Evolutionary conservation across 495 filamentous ascomycete genomes (phyloP).

Genomic region (Penicillium samsonianum): DNA sequence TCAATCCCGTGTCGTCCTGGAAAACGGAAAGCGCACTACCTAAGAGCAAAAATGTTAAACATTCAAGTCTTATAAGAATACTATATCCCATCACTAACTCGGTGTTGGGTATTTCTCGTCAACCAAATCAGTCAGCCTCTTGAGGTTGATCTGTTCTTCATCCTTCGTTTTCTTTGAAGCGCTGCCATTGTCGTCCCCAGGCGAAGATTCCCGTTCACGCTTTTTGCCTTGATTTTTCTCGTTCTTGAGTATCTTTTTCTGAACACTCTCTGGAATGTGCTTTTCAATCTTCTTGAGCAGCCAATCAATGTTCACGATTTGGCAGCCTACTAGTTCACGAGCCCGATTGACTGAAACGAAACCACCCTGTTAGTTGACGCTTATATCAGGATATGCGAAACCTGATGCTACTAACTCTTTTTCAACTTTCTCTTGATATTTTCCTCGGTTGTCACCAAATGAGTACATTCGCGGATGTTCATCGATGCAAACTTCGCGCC

Average conservation of each 20-base stretch:
- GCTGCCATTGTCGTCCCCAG: neutral
- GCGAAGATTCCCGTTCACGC: neutral
- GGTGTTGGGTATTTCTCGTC: neutral
- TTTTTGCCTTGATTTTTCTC: slow-evolving; percentile 3
- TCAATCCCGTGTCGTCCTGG: neutral
- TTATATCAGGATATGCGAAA: neutral
- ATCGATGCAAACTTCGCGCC: slow-evolving; percentile 11
- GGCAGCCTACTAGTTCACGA: neutral
- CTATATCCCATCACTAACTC: neutral
- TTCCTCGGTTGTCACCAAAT: slow-evolving; percentile 18
- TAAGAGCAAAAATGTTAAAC: neutral
- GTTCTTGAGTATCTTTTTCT: neutral
- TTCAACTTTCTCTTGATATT: neutral
- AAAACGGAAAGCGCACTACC: slow-evolving; percentile 9
- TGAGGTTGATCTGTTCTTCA: neutral
- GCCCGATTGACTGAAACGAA: slow-evolving; percentile 12
- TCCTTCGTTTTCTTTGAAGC: slow-evolving; percentile 1
- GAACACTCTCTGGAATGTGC: neutral
- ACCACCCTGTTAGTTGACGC: neutral
- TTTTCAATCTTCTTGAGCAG: slow-evolving; percentile 5
- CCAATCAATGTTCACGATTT: slow-evolving; percentile 16
- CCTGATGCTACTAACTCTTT: slow-evolving; percentile 14
- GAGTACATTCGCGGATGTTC: slow-evolving; percentile 14
- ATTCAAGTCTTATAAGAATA: neutral
- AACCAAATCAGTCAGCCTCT: slow-evolving; percentile 5